Conservation (phyloP, 768 basidiomycete species). For the Tulasnella sp. region DNA sequence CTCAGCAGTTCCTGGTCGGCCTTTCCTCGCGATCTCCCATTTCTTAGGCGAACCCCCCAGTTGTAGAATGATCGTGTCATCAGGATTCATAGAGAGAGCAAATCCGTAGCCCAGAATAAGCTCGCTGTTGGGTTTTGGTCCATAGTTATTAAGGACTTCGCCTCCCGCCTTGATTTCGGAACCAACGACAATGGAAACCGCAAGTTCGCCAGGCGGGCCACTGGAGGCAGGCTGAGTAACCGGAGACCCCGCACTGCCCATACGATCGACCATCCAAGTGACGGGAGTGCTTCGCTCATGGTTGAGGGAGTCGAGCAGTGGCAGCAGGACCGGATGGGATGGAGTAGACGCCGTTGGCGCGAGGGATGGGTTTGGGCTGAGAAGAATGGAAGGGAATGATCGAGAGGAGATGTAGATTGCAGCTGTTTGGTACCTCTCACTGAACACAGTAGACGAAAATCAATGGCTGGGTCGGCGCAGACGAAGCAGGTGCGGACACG, state of each 20-base stretch:
- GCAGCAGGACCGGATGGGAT: conserved; percentile 78
- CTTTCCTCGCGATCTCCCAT: conserved; percentile 64
- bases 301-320: conserved; percentile 85
- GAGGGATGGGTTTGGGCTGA: conserved; percentile 59
- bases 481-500: conserved; percentile 38
- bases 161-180: conserved; percentile 47
- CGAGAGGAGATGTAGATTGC: conserved; percentile 83
- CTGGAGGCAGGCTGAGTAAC: not conserved
- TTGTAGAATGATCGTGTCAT: conserved; percentile 83
- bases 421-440: conserved; percentile 72
- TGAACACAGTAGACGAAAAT: conserved; percentile 41
- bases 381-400: conserved; percentile 84
- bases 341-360: conserved; percentile 47
- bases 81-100: conserved; percentile 73
- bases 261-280: conserved; percentile 66
- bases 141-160: conserved; percentile 91
- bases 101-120: conserved; percentile 93
- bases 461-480: not conserved
- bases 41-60: conserved; percentile 56
- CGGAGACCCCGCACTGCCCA: not conserved
- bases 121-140: conserved; percentile 86
- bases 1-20: not conserved
- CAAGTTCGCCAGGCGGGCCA: conserved; percentile 38
- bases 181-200: conserved; percentile 67
- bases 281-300: conserved; percentile 80